phyloP scores from a whole-genome alignment of 176 grass and related monocot genomes.

The Typha latifolia region DNA sequence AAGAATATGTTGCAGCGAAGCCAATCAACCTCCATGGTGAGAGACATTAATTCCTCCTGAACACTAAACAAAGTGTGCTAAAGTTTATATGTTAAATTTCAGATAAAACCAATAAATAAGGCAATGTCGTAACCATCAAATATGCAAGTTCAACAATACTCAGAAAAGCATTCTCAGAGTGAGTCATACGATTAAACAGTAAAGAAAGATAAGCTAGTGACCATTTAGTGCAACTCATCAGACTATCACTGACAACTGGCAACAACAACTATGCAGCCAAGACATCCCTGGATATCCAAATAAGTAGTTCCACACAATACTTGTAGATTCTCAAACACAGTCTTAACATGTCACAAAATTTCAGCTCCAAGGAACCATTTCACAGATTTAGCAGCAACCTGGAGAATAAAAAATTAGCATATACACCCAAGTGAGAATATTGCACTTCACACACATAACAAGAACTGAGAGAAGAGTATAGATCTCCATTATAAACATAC shows the following conservation, averaged over 20 bases:
- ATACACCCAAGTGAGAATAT: conserved; percentile 5
- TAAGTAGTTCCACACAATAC: conserved; percentile 31
- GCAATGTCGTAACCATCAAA: conserved; percentile 3
- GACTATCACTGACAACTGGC: conserved; percentile 12
- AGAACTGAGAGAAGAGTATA: background rate
- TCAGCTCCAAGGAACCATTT: conserved; percentile 14
- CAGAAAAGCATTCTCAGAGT: conserved; percentile 21
- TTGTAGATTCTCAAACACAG: conserved; percentile 18
- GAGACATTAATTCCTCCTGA: too few relatives aligned
- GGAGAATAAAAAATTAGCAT: conserved; percentile 11
- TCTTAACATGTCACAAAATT: conserved; percentile 19
- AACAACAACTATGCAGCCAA: conserved; percentile 29
- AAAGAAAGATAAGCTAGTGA: conserved; percentile 14
- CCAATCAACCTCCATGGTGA: too few relatives aligned
- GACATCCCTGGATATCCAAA: conserved; percentile 27
- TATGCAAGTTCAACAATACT: conserved; percentile 17
- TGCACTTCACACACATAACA: conserved; percentile 15
- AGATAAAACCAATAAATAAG: conserved; percentile 8
- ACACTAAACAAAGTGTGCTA: background rate
- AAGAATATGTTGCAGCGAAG: too few relatives aligned
- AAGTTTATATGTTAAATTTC: background rate
- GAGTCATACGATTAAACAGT: conserved; percentile 14
- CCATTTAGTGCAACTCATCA: conserved; percentile 30
- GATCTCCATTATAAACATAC: conserved; percentile 17
- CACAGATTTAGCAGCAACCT: conserved; percentile 35